These are phyloP conservation scores for Hypoxylon sp. DNA, from an alignment of 2,329 filamentous ascomycete species.

Conservation along the genomic window DNA sequence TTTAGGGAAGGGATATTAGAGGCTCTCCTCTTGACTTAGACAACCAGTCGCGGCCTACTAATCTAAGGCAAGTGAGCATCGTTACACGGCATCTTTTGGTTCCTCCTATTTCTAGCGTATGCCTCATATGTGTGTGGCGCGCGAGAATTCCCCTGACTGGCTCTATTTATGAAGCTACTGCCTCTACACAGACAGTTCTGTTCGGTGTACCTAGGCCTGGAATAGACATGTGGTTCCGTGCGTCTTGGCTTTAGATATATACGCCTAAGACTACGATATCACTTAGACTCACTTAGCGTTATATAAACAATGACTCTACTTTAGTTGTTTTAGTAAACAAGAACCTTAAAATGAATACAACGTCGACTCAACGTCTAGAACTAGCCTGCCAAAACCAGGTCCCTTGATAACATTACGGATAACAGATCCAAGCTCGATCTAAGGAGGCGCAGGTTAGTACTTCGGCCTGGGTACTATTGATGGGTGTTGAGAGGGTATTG, in stretches of 20 bases:
- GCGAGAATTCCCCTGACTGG: not conserved
- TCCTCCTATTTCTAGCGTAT: not conserved
- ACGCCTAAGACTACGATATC: not conserved
- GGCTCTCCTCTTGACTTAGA: not conserved
- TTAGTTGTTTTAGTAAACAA: not conserved
- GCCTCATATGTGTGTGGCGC: not conserved
- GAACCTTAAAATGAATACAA: not conserved
- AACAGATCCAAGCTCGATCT: not conserved
- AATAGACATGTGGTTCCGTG: not conserved
- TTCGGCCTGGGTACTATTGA: not conserved
- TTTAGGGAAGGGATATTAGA: not conserved
- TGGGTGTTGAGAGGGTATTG: too few species aligned
- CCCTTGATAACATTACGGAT: not conserved
- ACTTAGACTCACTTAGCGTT: not conserved
- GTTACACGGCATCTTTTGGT: not conserved
- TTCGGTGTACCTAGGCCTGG: not conserved
- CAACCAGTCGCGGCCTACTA: not conserved
- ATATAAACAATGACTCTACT: not conserved
- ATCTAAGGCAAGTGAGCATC: not conserved
- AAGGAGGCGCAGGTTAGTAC: not conserved
- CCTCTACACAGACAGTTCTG: not conserved
- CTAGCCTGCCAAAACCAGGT: too few species aligned
- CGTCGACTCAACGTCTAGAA: not conserved
- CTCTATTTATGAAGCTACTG: not conserved
- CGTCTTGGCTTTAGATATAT: not conserved